Percentiles rank a stretch among this genome's conserved stretches.
phyloP scores from a whole-genome alignment of 257 asterid species.

The Primulina tabacum region DNA sequence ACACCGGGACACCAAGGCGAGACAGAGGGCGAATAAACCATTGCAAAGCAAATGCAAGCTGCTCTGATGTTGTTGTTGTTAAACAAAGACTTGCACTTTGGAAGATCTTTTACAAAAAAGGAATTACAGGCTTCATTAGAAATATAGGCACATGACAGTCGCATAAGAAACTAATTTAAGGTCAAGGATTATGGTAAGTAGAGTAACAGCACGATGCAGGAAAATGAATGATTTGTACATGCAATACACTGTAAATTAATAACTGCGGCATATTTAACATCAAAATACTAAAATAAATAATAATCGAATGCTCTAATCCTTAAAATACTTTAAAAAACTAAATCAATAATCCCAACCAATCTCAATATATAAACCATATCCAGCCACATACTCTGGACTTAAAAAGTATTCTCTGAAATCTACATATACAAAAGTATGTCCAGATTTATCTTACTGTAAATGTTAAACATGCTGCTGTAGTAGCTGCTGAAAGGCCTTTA shows the following conservation, averaged over 20 bases:
- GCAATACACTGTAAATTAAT: not conserved
- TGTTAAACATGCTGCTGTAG: conserved; percentile 83
- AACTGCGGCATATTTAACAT: not conserved
- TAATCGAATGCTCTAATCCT: no score
- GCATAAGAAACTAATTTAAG: not conserved
- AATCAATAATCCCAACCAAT: not conserved
- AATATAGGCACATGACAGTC: conserved; percentile 1
- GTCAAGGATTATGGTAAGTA: not conserved
- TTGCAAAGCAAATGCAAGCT: conserved; percentile 84
- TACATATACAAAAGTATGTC: not conserved
- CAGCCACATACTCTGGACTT: not conserved
- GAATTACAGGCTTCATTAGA: conserved; percentile 23
- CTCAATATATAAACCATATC: not conserved
- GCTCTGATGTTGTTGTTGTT: conserved; percentile 92
- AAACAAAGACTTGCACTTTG: conserved; percentile 98
- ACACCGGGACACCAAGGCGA: conserved; percentile 70
- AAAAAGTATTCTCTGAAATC: not conserved
- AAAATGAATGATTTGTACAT: not conserved
- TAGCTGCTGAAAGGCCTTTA: conserved; percentile 81
- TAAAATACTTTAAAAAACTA: not conserved
- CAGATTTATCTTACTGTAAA: conserved; percentile 61
- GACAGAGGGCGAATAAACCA: conserved; percentile 82
- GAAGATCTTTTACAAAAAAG: conserved; percentile 56
- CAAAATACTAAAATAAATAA: not conserved
- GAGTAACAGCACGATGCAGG: not conserved